A percentile compares a stretch with the other conserved stretches of the same genome.
phyloP scores from a whole-genome alignment of 371 early-diverging fungal species.

The Mortierella sp. region DNA sequence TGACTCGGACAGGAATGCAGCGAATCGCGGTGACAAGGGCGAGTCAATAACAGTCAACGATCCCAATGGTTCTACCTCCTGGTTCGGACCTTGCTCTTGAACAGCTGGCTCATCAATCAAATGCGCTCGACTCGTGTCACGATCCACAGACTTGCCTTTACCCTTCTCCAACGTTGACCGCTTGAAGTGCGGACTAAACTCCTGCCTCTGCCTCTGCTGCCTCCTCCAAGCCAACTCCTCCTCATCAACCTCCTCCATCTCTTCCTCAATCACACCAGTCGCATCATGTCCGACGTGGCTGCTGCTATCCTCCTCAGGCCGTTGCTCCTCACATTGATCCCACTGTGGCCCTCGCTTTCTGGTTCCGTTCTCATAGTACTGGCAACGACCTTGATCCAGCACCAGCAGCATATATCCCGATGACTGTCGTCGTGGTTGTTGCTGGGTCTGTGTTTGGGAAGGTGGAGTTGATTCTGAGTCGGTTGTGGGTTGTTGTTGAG shows the following conservation, averaged over 20 bases:
- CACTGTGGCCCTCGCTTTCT: conserved; percentile 25
- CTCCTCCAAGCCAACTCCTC: background rate
- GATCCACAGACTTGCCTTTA: background rate
- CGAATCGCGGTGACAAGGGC: background rate
- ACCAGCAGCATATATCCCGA: conserved; percentile 48
- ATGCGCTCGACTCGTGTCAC: background rate
- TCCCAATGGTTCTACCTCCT: background rate
- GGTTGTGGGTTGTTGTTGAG: conserved; percentile 9
- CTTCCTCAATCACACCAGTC: conserved; percentile 11
- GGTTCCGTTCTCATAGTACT: conserved; percentile 45
- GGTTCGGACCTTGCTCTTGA: background rate
- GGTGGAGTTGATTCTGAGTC: background rate
- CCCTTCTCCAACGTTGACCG: background rate
- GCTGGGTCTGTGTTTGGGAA: background rate
- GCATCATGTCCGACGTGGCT: background rate
- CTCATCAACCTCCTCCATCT: conserved; percentile 19
- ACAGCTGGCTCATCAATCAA: background rate
- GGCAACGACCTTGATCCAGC: conserved; percentile 26
- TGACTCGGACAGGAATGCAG: background rate
- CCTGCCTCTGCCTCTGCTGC: background rate
- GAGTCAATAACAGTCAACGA: background rate
- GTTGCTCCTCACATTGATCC: conserved; percentile 13
- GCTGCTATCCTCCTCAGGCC: background rate
- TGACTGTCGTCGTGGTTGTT: background rate
- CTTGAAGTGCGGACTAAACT: background rate